Conservation (phyloP, 2,329 filamentous ascomycete species). For the Ambrosiella beaveri region DNA sequence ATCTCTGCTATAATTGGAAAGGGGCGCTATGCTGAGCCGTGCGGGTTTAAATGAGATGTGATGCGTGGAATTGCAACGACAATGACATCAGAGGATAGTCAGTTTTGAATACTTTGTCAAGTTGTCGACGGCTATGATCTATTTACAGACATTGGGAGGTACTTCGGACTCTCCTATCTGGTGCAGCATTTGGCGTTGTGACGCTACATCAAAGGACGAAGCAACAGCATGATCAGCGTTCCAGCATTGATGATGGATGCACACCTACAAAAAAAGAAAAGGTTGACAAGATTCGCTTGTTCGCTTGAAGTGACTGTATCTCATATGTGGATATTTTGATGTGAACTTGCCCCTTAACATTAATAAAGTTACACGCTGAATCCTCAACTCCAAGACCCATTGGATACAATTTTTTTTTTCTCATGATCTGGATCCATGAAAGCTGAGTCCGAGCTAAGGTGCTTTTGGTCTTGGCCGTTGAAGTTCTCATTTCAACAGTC, state of each 20-base stretch:
- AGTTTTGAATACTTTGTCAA: not conserved
- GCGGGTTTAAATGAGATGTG: not conserved
- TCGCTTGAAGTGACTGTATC: not conserved
- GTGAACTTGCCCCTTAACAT: no score
- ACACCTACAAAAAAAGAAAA: not conserved
- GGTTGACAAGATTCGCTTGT: not conserved
- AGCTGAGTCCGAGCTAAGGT: not conserved
- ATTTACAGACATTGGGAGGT: not conserved
- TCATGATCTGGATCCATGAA: not conserved
- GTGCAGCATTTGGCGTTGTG: not conserved
- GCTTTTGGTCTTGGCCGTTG: not conserved
- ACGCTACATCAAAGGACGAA: not conserved
- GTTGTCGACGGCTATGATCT: not conserved
- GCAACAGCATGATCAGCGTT: not conserved
- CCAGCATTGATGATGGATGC: not conserved
- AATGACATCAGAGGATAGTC: not conserved
- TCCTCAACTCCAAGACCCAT: not conserved
- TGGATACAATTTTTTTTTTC: not conserved
- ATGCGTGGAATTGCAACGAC: not conserved
- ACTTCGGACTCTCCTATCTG: not conserved
- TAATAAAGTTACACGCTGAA: no score
- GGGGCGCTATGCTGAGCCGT: not conserved
- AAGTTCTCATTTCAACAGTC: not conserved
- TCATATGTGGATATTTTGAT: not conserved
- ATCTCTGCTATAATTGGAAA: conserved; percentile 2